Percentiles rank a stretch among this genome's conserved stretches.
Evolutionary conservation across 441 rosid species (phyloP).

Genomic region (Erysimum cheiri): DNA sequence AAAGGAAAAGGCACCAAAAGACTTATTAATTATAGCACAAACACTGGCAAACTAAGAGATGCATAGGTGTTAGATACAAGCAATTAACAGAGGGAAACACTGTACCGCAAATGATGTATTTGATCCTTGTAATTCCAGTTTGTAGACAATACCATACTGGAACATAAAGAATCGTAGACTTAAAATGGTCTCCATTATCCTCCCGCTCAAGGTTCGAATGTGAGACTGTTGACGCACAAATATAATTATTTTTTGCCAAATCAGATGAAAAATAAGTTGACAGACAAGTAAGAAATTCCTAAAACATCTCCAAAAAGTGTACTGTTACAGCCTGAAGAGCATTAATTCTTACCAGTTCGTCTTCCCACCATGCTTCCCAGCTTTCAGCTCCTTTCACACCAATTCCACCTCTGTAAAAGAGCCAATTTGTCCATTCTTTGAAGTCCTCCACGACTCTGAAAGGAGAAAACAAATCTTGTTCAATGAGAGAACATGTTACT

Average conservation of each 20-base stretch:
- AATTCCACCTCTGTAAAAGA: conserved; percentile 98
- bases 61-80: conserved; percentile 17
- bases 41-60: conserved; percentile 5
- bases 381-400: conserved; percentile 99
- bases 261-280: not conserved
- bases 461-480: conserved; percentile 34
- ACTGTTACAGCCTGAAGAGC: conserved; percentile 16
- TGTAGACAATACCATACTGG: conserved; percentile 97
- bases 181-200: conserved; percentile 88
- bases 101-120: conserved; percentile 76
- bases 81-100: conserved; percentile 21
- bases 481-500: conserved; percentile 23
- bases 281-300: conserved; percentile 20
- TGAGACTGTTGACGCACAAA: conserved; percentile 65
- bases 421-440: conserved; percentile 99
- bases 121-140: conserved; percentile 64
- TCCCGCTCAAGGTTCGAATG: conserved; percentile 83
- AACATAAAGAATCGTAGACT: conserved; percentile 89
- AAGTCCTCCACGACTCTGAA: conserved; percentile 96
- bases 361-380: conserved; percentile 99
- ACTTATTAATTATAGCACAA: not conserved
- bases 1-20: conserved; percentile 13
- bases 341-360: conserved; percentile 76
- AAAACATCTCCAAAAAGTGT: not conserved
- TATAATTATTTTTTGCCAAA: conserved; percentile 10